Evolutionary conservation across 2,329 filamentous ascomycete genomes (phyloP).

Genomic region (Geosmithia morbida): DNA sequence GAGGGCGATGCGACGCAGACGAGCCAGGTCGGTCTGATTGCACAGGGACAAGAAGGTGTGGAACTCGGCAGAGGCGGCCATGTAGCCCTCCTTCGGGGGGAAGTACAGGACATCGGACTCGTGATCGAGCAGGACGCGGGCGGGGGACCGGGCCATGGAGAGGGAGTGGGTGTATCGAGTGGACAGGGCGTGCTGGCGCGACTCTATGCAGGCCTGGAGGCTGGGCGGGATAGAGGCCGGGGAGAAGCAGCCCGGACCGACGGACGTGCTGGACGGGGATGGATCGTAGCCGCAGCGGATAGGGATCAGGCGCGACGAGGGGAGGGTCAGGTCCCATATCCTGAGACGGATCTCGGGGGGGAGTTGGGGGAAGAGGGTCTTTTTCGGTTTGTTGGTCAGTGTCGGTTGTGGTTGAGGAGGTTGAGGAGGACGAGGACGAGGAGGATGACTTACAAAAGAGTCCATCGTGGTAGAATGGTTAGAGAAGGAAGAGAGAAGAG

Average conservation of each 20-base stretch:
- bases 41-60: constrained; percentile 27
- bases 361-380: constrained; percentile 27
- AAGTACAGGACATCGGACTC: constrained; percentile 31
- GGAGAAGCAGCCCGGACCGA: constrained; percentile 22
- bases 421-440: not conserved
- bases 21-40: constrained; percentile 22
- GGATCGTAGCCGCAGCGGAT: constrained; percentile 21
- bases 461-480: too few relatives aligned
- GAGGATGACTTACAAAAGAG: not conserved
- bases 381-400: not conserved
- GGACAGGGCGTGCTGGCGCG: constrained; percentile 23
- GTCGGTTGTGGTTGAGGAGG: not conserved
- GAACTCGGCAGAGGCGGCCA: constrained; percentile 29
- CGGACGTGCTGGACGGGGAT: not conserved
- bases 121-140: constrained; percentile 26
- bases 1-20: constrained; percentile 26
- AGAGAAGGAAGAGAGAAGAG: too few relatives aligned
- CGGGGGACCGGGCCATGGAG: constrained; percentile 23
- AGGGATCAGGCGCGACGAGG: constrained; percentile 25
- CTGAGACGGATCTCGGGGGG: constrained; percentile 30
- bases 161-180: constrained; percentile 25
- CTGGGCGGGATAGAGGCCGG: constrained; percentile 24
- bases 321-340: constrained; percentile 31
- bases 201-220: constrained; percentile 30
- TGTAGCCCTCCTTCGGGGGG: constrained; percentile 22